Evolutionary conservation across 306 rosid species (phyloP).

Genomic region (Trifolium subterraneum): DNA sequence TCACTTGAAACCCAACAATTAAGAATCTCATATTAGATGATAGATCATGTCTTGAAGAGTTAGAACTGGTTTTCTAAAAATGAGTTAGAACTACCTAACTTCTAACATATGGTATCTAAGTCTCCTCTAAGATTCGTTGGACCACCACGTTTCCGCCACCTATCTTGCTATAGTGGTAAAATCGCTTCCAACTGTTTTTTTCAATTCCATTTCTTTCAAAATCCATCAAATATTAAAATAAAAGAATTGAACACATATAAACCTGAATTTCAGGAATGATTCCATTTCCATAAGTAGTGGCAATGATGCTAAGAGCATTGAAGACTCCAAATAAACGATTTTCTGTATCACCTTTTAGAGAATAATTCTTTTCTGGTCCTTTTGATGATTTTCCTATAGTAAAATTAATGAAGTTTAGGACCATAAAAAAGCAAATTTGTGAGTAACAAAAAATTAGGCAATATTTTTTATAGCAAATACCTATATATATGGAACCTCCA

Average conservation of each 20-base stretch:
- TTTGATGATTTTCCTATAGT: constrained; percentile 62
- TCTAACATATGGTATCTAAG: too few relatives aligned
- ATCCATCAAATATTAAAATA: too few relatives aligned
- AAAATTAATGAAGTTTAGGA: neutral
- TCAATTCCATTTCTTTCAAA: too few relatives aligned
- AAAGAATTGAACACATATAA: neutral
- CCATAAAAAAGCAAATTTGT: neutral
- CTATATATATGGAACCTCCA: constrained; percentile 68
- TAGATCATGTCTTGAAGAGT: too few relatives aligned
- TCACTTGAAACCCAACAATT: too few relatives aligned
- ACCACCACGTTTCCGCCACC: too few relatives aligned
- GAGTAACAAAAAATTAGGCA: neutral
- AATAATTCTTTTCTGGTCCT: constrained; percentile 70
- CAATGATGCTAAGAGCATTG: constrained; percentile 78
- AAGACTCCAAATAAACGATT: constrained; percentile 64
- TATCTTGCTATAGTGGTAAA: too few relatives aligned
- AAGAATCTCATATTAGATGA: too few relatives aligned
- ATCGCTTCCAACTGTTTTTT: too few relatives aligned
- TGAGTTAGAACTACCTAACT: too few relatives aligned
- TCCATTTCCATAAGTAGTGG: constrained; percentile 81
- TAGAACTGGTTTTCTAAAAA: too few relatives aligned
- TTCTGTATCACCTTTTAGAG: constrained; percentile 55
- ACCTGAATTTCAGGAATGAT: constrained; percentile 94
- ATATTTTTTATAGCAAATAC: constrained; percentile 12
- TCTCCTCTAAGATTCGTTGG: too few relatives aligned